phyloP scores from a whole-genome alignment of 75 land plant species.

The Picea glauca region DNA sequence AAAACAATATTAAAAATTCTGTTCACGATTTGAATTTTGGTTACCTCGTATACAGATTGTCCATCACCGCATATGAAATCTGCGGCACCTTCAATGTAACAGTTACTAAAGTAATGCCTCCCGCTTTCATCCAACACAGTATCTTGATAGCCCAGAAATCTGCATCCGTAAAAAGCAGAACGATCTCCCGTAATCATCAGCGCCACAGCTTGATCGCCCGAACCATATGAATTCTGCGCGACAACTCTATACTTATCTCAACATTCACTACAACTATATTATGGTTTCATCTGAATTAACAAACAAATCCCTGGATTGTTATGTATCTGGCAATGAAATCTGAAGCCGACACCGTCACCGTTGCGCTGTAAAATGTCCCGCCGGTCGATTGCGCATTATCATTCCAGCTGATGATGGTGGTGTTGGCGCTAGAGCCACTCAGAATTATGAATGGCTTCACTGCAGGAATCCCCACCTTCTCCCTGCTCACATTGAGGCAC shows the following conservation, averaged over 20 bases:
- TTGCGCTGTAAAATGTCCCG: slow-evolving; percentile 27
- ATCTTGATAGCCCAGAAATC: slow-evolving; percentile 17
- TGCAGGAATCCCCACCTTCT: slow-evolving; percentile 28
- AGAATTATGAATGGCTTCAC: slow-evolving; percentile 35
- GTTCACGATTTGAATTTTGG: too few species aligned
- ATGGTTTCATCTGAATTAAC: too few species aligned
- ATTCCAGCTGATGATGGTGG: slow-evolving; percentile 21
- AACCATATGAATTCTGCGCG: slow-evolving; percentile 23
- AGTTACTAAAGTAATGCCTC: slow-evolving; percentile 21
- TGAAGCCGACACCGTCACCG: slow-evolving; percentile 28
- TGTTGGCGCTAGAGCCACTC: slow-evolving; percentile 23
- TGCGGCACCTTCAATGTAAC: slow-evolving; percentile 24
- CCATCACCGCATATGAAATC: slow-evolving; percentile 30
- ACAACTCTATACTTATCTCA: too few species aligned
- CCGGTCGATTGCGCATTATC: slow-evolving; percentile 24
- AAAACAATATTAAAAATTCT: not conserved
- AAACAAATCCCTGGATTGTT: slow-evolving; percentile 30
- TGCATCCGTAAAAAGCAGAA: slow-evolving; percentile 17
- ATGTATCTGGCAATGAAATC: slow-evolving; percentile 42
- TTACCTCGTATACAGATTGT: slow-evolving; percentile 16
- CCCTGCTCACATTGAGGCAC: slow-evolving; percentile 15
- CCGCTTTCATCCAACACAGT: slow-evolving; percentile 21
- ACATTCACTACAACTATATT: too few species aligned
- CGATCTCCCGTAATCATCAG: slow-evolving; percentile 11
- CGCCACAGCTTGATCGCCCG: slow-evolving; percentile 22